A percentile compares a stretch with the other conserved stretches of the same genome.
Evolutionary conservation across 805 yeast genomes (phyloP).

Genomic region (Teunomyces panamensis): DNA sequence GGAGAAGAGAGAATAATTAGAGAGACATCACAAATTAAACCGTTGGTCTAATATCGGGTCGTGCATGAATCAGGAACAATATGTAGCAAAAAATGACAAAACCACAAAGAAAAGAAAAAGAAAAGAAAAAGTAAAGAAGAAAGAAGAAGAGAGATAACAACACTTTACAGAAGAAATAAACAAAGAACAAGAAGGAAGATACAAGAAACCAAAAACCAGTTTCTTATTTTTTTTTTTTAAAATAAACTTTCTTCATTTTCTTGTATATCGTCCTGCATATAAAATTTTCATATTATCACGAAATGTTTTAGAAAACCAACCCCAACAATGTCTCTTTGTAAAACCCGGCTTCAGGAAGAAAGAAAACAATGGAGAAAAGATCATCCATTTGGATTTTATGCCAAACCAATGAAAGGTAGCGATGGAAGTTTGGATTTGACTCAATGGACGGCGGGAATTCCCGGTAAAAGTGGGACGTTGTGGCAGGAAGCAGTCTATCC

Average conservation of each 20-base stretch:
- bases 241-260: too few relatives aligned
- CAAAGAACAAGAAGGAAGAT: neutral
- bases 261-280: neutral
- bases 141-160: neutral
- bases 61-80: neutral
- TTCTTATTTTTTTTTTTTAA: too few relatives aligned
- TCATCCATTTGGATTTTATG: conserved; percentile 96
- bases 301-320: too few relatives aligned
- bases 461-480: conserved; percentile 81
- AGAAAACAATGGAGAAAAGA: conserved; percentile 98
- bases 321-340: conserved; percentile 51
- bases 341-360: conserved; percentile 87
- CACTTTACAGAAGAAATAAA: neutral
- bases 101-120: neutral
- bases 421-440: conserved; percentile 86
- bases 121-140: neutral
- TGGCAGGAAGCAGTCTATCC: conserved; percentile 95
- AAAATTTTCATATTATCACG: too few relatives aligned
- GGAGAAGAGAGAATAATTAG: neutral
- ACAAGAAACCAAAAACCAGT: neutral
- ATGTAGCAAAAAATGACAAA: too few relatives aligned
- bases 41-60: neutral
- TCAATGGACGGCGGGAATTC: conserved; percentile 92
- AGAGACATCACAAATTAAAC: neutral
- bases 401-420: conserved; percentile 75